Evolutionary conservation across 2,329 filamentous ascomycete genomes (phyloP), one percentile per base, ranked within the genome.

Genomic region (Aureobasidium vineae): DNA sequence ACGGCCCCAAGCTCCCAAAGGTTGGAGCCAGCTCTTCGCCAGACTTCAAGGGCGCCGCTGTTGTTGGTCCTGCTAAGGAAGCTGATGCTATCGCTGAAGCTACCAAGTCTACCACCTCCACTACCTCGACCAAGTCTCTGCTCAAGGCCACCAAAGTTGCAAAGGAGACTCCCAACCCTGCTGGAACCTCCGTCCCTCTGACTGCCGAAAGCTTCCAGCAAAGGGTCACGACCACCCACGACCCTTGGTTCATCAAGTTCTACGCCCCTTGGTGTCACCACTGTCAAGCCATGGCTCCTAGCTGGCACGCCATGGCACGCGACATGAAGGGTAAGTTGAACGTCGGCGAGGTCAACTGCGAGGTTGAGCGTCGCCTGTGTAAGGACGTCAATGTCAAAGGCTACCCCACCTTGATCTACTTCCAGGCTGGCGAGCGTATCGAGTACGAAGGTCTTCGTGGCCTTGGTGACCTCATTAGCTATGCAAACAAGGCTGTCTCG

Each of bases 221-320:
- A 67, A 82, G 89, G 43, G 93, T 99, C 54, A 96, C 92, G 3
- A 90, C 88, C 76, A 92, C 92, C 0, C 87, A 90, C 70, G 92
- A 98, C 69, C 89, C 93, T 6, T 99, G 95, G 95, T 97, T 99
- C 75, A 88, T 99, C 83, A 99, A 99, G 78, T 98, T 99, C 77
- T 98, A 97, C 76, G 93, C 92, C 21, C 96, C 95, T 6, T 98
- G 94, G 95, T 99, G 95, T 77, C 87, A 88, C 71, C 95, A 99
- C 79, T 99, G 96, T 78, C 91, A 97, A 79, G 91, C 91, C 43
- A 87, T 99, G 84, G 91, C 90, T 41, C 90, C 95, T 2, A 92
- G 88, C 70, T 99, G 95, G 95, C 82, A 87, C 69, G 90, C 94
- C 73, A 86, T 99, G 78, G 90, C 90, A 52, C 92, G 93, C 75